A percentile compares a stretch with the other conserved stretches of the same genome.
Evolutionary conservation across 768 basidiomycete species (phyloP).

Genomic region (Leucogyrophana mollusca): DNA sequence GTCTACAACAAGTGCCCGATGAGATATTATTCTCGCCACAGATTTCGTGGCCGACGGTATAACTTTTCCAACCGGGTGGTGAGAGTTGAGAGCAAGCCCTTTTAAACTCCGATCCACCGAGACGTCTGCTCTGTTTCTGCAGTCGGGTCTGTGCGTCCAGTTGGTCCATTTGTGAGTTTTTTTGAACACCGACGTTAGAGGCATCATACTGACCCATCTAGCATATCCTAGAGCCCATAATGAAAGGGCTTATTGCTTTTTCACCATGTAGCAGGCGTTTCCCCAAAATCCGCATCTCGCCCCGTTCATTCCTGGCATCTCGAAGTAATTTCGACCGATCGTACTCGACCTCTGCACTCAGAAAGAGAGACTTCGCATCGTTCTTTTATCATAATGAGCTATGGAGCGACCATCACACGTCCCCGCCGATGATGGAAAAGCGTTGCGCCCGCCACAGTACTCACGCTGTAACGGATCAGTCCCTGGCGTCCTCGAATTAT

Average conservation of each 20-base stretch:
- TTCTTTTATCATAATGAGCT: constrained; percentile 66
- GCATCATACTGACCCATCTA: neutral
- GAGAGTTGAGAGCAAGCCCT: constrained; percentile 9
- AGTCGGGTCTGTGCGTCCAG: constrained; percentile 9
- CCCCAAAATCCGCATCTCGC: constrained; percentile 9
- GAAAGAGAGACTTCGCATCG: constrained; percentile 34
- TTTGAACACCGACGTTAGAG: constrained; percentile 1
- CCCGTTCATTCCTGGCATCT: neutral
- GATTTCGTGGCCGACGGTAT: too few relatives aligned
- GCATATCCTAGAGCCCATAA: constrained; percentile 15
- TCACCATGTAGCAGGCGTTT: constrained; percentile 13
- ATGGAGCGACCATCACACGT: constrained; percentile 35
- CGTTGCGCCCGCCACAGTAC: constrained; percentile 8
- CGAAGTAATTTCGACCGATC: constrained; percentile 5
- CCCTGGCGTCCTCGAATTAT: constrained; percentile 25
- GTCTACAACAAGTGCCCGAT: constrained; percentile 13
- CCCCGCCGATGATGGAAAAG: neutral
- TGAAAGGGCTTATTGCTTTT: constrained; percentile 13
- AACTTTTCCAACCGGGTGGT: constrained; percentile 9
- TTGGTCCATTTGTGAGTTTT: constrained; percentile 5
- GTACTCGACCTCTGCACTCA: constrained; percentile 27
- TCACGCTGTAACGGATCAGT: constrained; percentile 11
- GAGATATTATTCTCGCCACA: too few relatives aligned
- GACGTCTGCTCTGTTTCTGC: neutral
- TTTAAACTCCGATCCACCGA: constrained; percentile 29